Base-by-base conservation (phyloP, 73 alveolate genomes). In the Durusdinium trenchii region DNA sequence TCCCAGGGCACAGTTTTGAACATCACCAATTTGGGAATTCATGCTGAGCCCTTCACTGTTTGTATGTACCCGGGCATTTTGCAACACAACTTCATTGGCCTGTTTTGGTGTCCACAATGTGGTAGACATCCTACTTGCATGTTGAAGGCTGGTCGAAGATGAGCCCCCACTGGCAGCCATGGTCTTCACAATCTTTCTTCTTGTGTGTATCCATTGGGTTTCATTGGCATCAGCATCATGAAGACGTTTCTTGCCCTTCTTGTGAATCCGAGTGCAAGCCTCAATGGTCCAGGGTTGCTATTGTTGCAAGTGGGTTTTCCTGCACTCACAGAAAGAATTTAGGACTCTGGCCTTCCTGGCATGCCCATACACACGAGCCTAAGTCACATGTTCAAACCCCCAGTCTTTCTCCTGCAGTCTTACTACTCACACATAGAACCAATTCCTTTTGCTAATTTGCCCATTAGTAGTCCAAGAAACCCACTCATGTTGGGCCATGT, bases 401-500 rank as follows among this genome's bases (percentile, higher is more conserved):
- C 36, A 75, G 6, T 3, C 12, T 12, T 16, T 16, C 12, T 57
- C 69, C 12, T 57, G 32, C 12, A 40, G 28, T 3, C 36, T 36
- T 36, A 9, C 43, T 62, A 62, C 14, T 40, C 36, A 7, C 4
- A 62, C 32, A 26, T 10, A 62, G 38, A 62, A 35, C 76, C 18
- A 5, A 35, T 26, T 62, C 20, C 43, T 5, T 1, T 64, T 64
- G 42, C 46, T 64, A 10, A 30, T 43, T 7, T 16, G 1, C 36
- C 16, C 28, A 10, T 12, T 3, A 54, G 20, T 30, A 16, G 6
- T 1, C 64, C 89, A 78, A 46, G 89, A 23, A 6, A 43, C 89
- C 89, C 89, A 78, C 47, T 78, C 89, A 43, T 28, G 64, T 46
- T 78, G 89, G 0, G 89, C 89, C 57, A 78, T 42, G 89, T 78